Percentiles rank a stretch among this genome's conserved stretches.
These are phyloP conservation scores for Daldinia sp. DNA, from an alignment of 2,329 filamentous ascomycete species.

Conservation along the genomic window DNA sequence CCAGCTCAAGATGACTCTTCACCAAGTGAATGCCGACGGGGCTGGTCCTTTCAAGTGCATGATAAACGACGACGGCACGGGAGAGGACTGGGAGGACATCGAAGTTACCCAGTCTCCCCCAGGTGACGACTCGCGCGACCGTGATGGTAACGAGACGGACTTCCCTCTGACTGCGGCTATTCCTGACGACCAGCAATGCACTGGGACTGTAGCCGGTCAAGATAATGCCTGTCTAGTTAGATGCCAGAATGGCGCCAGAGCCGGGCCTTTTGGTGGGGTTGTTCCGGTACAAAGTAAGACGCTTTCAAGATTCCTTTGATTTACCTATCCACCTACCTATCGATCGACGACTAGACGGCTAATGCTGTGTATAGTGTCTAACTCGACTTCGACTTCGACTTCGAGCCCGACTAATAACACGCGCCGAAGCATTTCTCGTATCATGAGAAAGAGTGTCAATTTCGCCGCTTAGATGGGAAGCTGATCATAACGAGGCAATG, in stretches of 20 bases:
- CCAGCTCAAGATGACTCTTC: constrained; percentile 67
- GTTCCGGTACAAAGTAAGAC: constrained; percentile 61
- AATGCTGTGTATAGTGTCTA: constrained; percentile 33
- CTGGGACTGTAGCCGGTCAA: constrained; percentile 66
- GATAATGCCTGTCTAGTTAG: constrained; percentile 68
- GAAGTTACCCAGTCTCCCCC: constrained; percentile 63
- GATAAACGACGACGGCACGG: constrained; percentile 69
- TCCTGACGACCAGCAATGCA: constrained; percentile 63
- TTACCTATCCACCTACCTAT: too few species aligned
- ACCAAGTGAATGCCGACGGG: constrained; percentile 73
- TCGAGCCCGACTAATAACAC: constrained; percentile 9
- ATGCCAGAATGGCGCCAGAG: constrained; percentile 67
- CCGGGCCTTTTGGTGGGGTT: constrained; percentile 70
- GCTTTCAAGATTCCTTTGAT: constrained; percentile 6
- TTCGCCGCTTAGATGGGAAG: constrained; percentile 30
- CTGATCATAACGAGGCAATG: constrained; percentile 17
- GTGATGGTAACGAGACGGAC: constrained; percentile 51
- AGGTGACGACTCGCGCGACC: constrained; percentile 59
- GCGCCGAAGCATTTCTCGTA: constrained; percentile 32
- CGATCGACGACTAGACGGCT: constrained; percentile 12
- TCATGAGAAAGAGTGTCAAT: constrained; percentile 29
- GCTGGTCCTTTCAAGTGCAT: constrained; percentile 72
- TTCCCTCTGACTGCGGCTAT: constrained; percentile 66
- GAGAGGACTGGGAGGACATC: constrained; percentile 60
- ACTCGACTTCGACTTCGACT: background rate